Conservation (phyloP, 2,329 filamentous ascomycete genomes). For the Plenodomus lindquistii region DNA sequence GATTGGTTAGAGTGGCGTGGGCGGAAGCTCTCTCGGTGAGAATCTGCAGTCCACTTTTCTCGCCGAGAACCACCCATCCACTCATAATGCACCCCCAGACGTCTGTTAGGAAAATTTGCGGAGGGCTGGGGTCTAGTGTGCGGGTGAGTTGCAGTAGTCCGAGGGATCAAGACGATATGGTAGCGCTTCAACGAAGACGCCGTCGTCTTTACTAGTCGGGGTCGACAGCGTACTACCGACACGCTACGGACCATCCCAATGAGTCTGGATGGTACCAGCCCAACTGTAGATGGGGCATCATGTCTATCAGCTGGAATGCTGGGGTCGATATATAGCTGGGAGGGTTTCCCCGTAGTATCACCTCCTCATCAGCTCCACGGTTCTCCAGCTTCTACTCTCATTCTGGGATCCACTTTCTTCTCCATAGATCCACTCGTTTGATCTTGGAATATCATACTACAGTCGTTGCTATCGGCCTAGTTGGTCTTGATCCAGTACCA, state of each 20-base stretch:
- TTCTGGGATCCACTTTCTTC: slow-evolving; percentile 10
- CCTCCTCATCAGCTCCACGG: slow-evolving; percentile 23
- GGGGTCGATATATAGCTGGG: slow-evolving; percentile 26
- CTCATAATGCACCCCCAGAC: slow-evolving; percentile 11
- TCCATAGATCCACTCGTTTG: neutral
- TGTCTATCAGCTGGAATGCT: slow-evolving; percentile 5
- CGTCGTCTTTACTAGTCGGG: slow-evolving; percentile 15
- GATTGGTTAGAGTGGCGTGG: slow-evolving; percentile 20
- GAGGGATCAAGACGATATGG: slow-evolving; percentile 8
- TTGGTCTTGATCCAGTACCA: slow-evolving; percentile 5
- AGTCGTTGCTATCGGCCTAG: too few relatives aligned
- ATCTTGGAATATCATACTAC: neutral
- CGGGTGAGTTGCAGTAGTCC: slow-evolving; percentile 20
- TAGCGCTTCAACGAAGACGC: neutral
- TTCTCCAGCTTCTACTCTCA: slow-evolving; percentile 16
- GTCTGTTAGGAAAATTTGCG: slow-evolving; percentile 19
- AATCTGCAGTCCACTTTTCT: slow-evolving; percentile 8
- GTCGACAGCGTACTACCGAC: slow-evolving; percentile 19
- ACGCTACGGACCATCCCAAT: slow-evolving; percentile 12
- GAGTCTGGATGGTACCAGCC: slow-evolving; percentile 30
- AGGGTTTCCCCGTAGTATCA: slow-evolving; percentile 9
- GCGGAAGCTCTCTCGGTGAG: slow-evolving; percentile 24
- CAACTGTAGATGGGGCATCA: slow-evolving; percentile 15
- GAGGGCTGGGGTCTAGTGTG: slow-evolving; percentile 18
- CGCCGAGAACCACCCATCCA: slow-evolving; percentile 15